phyloP scores from a whole-genome alignment of 2,329 filamentous ascomycete genomes.

The Sporothrix brasiliensis region DNA sequence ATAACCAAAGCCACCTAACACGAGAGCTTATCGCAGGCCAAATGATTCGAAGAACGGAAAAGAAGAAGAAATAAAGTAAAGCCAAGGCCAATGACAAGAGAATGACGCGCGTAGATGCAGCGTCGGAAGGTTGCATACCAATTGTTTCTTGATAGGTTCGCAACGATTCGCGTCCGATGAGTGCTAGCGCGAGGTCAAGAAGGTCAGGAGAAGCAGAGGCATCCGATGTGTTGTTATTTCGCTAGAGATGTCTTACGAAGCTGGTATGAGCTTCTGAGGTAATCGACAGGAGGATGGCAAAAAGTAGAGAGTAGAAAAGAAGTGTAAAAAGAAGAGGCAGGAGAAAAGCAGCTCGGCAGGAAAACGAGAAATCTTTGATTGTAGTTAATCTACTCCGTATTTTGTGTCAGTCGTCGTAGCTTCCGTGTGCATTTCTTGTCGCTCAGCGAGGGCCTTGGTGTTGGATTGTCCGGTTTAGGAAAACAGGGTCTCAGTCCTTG shows the following conservation, averaged over 20 bases:
- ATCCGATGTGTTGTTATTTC: neutral
- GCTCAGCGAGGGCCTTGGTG: constrained; percentile 3
- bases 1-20: neutral
- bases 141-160: neutral
- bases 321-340: neutral
- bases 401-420: constrained; percentile 2
- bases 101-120: neutral
- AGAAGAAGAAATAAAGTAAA: too few relatives aligned
- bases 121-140: neutral
- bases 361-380: constrained; percentile 3
- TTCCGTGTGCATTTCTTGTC: constrained; percentile 6
- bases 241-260: neutral
- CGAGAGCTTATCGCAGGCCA: neutral
- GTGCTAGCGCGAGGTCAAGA: neutral
- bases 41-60: neutral
- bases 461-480: neutral
- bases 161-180: neutral
- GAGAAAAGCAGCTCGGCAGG: neutral
- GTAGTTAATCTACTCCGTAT: constrained; percentile 8
- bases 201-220: neutral
- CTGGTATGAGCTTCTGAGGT: too few relatives aligned
- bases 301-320: neutral
- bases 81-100: neutral
- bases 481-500: constrained; percentile 3
- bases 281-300: neutral